Evolutionary conservation across 129 eudicot genomes (phyloP).

Genomic region (Lactuca saligna): DNA sequence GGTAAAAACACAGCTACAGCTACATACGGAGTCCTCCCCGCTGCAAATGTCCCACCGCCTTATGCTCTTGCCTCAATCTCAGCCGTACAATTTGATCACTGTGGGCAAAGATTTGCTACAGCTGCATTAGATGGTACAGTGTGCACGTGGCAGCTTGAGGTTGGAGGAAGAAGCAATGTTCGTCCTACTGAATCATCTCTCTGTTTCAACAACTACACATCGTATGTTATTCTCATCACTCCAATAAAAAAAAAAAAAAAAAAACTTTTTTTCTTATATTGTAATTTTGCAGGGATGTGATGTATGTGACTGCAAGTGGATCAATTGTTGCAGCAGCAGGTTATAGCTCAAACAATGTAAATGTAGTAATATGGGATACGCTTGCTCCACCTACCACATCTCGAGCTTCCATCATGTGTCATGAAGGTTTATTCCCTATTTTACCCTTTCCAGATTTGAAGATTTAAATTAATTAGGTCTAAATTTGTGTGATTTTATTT

Average conservation of each 20-base stretch:
- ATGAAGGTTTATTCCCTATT: constrained; percentile 65
- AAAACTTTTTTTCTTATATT: no score
- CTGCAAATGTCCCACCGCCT: constrained; percentile 97
- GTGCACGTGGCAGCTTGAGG: constrained; percentile 99
- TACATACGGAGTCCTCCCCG: constrained; percentile 97
- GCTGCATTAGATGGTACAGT: constrained; percentile 96
- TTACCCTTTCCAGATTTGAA: background rate
- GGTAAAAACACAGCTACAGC: constrained; percentile 91
- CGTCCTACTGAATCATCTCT: constrained; percentile 88
- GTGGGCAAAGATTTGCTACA: constrained; percentile 92
- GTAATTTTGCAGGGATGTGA: constrained; percentile 66
- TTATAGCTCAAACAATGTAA: constrained; percentile 77
- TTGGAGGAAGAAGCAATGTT: constrained; percentile 95
- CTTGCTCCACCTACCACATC: constrained; percentile 94
- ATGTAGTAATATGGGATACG: constrained; percentile 98
- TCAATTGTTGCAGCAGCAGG: constrained; percentile 96
- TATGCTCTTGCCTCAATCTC: constrained; percentile 94
- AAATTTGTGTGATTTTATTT: background rate
- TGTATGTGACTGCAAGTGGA: constrained; percentile 88
- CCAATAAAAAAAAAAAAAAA: no score
- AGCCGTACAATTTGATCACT: constrained; percentile 79
- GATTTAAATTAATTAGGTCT: background rate
- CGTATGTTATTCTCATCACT: constrained; percentile 36
- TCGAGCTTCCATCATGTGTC: constrained; percentile 98
- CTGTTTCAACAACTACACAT: constrained; percentile 83